Evolutionary conservation across 225 moss, liverwort and hornwort species (phyloP).

Genomic region (Sphagnum contortum): DNA sequence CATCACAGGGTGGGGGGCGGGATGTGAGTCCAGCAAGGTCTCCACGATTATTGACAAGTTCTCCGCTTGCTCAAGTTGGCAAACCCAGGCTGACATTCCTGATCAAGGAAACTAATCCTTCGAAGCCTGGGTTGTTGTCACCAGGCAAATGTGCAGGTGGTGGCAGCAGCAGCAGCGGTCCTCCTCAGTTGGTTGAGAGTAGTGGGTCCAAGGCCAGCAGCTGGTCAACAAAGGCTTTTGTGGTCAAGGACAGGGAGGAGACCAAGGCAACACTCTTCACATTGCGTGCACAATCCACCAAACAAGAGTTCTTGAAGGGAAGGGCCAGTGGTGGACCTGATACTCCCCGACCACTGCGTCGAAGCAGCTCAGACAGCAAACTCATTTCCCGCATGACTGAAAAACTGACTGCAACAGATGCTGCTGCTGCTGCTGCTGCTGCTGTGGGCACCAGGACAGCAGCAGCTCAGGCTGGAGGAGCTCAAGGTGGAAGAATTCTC

Average conservation of each 20-base stretch:
- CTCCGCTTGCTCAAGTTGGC: too few relatives aligned
- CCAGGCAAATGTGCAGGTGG: constrained; percentile 3
- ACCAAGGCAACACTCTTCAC: constrained; percentile 29
- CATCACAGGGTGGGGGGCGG: too few relatives aligned
- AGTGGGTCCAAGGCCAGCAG: too few relatives aligned
- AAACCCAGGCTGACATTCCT: constrained; percentile 3
- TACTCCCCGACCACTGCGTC: constrained; percentile 33
- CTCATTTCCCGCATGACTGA: constrained; percentile 34
- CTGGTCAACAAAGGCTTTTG: constrained; percentile 13
- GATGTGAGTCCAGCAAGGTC: too few relatives aligned
- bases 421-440: background rate
- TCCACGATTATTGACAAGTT: too few relatives aligned
- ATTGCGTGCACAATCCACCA: constrained; percentile 32
- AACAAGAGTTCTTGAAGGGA: constrained; percentile 41
- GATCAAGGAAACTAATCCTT: constrained; percentile 16
- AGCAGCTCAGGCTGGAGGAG: too few relatives aligned
- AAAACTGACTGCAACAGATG: constrained; percentile 16
- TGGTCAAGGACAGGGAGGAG: constrained; percentile 35
- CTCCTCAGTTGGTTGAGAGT: too few relatives aligned
- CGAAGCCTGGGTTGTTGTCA: constrained; percentile 13
- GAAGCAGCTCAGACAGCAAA: constrained; percentile 39
- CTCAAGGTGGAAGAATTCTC: too few relatives aligned
- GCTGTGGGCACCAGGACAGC: too few relatives aligned
- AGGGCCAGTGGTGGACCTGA: constrained; percentile 56
- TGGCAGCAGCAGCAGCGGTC: too few relatives aligned